Evolutionary conservation across 2,329 filamentous ascomycete species (phyloP), one percentile per base, ranked within the genome.

Genomic region (Huntiella omanensis): DNA sequence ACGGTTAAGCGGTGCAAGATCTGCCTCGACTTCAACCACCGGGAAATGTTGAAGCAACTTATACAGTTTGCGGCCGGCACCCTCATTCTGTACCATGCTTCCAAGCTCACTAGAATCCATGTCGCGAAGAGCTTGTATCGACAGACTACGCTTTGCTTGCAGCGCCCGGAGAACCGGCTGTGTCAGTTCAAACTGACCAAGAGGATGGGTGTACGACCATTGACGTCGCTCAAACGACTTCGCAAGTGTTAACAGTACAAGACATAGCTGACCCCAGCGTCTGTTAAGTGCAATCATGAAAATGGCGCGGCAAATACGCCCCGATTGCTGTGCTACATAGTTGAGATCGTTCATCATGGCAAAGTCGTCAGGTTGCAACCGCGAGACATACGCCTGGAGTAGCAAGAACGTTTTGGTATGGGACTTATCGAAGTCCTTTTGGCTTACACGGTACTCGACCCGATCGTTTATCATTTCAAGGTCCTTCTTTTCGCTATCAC

Each of bases 261-360:
- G 69, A 53, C 92, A 98, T 60, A 96, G 86, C 55, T 94, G 82
- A 1, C 92, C 91, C 91, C 91, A 98, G 53, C 85, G 75, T 49
- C 91, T 73, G 60, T 96, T 96, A 44, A 98, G 67, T 1, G 91
- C 88, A 55, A 98, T 88, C 85, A 96, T 94, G 62, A 98, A 98
- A 12, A 98, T 64, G 2, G 92, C 85, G 51, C 92, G 73, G 57
- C 87, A 95, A 49, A 98, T 98, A 60, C 91, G 80, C 1, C 86
- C 84, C 8, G 91, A 81, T 59, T 98, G 94, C 58, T 98, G 91
- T 1, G 91, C 85, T 38, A 98, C 84, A 57, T 98, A 98, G 52
- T 85, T 85, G 39, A 83, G 80, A 58, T 98, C 91, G 15, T 92
- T 96, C 1, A 81, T 74, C 8, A 98, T 66, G 0, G 91, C 88